Conservation (phyloP, 1,284 basidiomycete genomes). For the Rhodofomes roseus region DNA sequence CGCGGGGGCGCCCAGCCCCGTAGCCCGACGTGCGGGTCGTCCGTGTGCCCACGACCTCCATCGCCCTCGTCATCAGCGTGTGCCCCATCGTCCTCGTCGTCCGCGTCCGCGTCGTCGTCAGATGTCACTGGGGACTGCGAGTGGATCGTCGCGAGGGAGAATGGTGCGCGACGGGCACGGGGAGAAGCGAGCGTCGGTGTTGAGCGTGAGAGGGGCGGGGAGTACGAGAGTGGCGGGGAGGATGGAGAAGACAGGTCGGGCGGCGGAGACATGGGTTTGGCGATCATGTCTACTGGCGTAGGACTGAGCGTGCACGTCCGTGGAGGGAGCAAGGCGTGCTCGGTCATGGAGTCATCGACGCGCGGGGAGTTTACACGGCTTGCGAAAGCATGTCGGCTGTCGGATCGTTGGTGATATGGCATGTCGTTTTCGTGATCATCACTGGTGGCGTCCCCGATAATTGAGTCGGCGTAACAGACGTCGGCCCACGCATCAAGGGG, state of each 20-base stretch:
- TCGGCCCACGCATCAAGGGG: conserved; percentile 22
- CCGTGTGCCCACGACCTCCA: not conserved
- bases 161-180: not conserved
- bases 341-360: not conserved
- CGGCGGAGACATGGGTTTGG: not conserved
- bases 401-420: not conserved
- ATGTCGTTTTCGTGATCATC: not conserved
- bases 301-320: not conserved
- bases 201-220: not conserved
- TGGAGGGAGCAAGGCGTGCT: not conserved
- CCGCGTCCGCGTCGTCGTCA: not conserved
- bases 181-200: not conserved
- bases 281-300: not conserved
- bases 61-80: not conserved
- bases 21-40: not conserved
- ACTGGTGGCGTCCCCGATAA: not conserved
- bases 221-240: not conserved
- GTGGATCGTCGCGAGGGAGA: not conserved
- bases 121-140: not conserved
- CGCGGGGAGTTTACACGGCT: not conserved
- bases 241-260: not conserved
- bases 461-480: conserved; percentile 18
- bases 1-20: not conserved
- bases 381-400: not conserved
- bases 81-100: not conserved